Conservation (phyloP, 2,329 filamentous ascomycete species). For the Grosmannia serpens region DNA sequence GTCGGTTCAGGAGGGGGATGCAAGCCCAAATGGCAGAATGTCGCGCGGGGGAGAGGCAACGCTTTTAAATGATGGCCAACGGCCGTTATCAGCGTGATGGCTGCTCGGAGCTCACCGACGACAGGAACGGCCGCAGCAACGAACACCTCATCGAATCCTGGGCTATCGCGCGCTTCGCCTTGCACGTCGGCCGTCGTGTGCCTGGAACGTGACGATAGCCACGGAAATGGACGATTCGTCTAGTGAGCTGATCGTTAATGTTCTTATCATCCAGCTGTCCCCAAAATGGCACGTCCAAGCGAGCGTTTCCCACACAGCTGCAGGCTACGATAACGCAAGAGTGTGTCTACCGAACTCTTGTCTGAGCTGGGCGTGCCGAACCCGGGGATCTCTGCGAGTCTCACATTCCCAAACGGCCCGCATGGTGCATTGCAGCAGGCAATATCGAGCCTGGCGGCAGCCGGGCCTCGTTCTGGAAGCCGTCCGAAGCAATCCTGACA, state of each 20-base stretch:
- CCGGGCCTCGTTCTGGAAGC: neutral
- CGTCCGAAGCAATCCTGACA: neutral
- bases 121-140: neutral
- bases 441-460: too few species aligned
- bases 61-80: neutral
- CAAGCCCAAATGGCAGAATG: too few species aligned
- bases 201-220: too few species aligned
- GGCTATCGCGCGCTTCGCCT: too few species aligned
- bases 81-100: neutral
- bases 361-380: too few species aligned
- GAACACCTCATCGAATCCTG: neutral
- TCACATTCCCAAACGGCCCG: too few species aligned
- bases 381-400: too few species aligned
- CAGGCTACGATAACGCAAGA: neutral
- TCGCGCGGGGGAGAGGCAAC: too few species aligned
- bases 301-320: neutral
- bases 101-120: neutral
- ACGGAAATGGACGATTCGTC: too few species aligned
- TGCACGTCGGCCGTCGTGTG: too few species aligned
- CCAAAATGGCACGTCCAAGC: neutral
- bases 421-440: neutral
- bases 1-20: too few species aligned
- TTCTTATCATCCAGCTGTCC: neutral
- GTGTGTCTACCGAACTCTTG: neutral
- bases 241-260: too few species aligned